These are phyloP conservation scores for Starmerella bombi DNA, from an alignment of 805 yeast genomes.

Conservation along the genomic window DNA sequence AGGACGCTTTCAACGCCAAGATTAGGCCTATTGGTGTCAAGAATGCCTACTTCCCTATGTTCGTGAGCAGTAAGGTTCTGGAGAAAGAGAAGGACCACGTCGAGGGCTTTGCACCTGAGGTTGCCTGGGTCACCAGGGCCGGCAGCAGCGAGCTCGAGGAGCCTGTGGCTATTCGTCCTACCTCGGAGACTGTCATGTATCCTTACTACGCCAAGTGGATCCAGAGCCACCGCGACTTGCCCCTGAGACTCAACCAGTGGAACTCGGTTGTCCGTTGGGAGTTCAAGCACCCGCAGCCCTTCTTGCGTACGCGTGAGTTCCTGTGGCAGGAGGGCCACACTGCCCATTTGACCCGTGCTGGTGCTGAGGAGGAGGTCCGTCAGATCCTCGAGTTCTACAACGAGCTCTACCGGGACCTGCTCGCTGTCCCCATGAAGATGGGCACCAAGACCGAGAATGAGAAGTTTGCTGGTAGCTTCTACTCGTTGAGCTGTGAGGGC, in stretches of 20 bases:
- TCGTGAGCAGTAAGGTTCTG: conserved; percentile 79
- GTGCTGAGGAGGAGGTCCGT: conserved; percentile 70
- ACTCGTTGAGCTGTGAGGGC: conserved; percentile 93
- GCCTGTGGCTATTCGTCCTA: conserved; percentile 98
- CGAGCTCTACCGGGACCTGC: conserved; percentile 71
- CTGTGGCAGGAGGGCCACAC: conserved; percentile 99
- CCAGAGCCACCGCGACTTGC: conserved; percentile 95
- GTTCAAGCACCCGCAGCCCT: conserved; percentile 99
- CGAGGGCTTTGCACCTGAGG: conserved; percentile 99
- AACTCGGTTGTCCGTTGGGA: conserved; percentile 99
- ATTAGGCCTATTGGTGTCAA: conserved; percentile 85
- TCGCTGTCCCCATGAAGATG: conserved; percentile 94
- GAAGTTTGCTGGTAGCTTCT: conserved; percentile 95
- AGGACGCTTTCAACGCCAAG: conserved; percentile 63
- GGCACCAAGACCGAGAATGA: conserved; percentile 96
- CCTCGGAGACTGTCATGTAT: conserved; percentile 98
- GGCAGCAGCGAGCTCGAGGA: conserved; percentile 90
- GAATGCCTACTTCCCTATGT: conserved; percentile 97
- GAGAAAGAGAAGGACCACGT: conserved; percentile 97
- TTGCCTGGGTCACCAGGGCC: conserved; percentile 98
- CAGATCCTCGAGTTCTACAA: conserved; percentile 79
- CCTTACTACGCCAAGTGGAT: conserved; percentile 99
- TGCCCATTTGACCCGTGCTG: conserved; percentile 75
- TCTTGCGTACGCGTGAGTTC: conserved; percentile 95
- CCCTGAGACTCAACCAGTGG: conserved; percentile 95